phyloP scores from a whole-genome alignment of 305 asterid genomes.

The Solanum hybrid region DNA sequence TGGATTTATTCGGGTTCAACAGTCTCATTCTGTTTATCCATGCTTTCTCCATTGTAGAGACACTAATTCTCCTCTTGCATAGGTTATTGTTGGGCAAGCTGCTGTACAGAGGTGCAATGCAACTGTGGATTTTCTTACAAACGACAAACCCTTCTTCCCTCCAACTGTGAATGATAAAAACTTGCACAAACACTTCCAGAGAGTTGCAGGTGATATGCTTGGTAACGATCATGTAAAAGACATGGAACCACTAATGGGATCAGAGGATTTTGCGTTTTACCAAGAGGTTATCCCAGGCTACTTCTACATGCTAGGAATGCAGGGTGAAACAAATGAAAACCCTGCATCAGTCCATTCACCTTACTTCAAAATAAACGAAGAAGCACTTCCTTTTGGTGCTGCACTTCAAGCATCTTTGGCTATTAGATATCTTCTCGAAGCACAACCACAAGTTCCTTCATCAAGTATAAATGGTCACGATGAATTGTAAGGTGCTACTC shows the following conservation, averaged over 20 bases:
- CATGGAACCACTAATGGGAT: constrained; percentile 68
- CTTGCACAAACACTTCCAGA: constrained; percentile 47
- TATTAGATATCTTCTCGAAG: constrained; percentile 42
- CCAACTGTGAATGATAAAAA: constrained; percentile 50
- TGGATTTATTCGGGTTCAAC: not conserved
- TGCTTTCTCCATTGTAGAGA: not conserved
- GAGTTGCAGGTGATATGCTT: constrained; percentile 61
- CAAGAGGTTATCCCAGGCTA: constrained; percentile 79
- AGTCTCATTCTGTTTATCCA: not conserved
- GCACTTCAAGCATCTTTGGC: constrained; percentile 91
- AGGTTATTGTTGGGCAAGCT: constrained; percentile 83
- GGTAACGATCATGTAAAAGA: constrained; percentile 37
- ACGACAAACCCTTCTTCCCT: constrained; percentile 47
- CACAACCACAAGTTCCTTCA: constrained; percentile 13
- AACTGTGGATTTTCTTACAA: constrained; percentile 36
- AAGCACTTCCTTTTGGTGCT: constrained; percentile 80
- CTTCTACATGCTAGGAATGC: constrained; percentile 64
- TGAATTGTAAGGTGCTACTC: constrained; percentile 35
- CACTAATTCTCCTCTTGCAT: not conserved
- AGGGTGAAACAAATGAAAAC: constrained; percentile 33
- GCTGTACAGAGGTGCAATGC: constrained; percentile 94
- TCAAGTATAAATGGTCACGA: constrained; percentile 19
- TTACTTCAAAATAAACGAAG: constrained; percentile 48
- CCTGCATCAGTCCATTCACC: constrained; percentile 57
- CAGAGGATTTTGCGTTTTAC: constrained; percentile 78